Base-by-base conservation (phyloP, 371 early-diverging fungal genomes). In the Mortierella sp. region DNA sequence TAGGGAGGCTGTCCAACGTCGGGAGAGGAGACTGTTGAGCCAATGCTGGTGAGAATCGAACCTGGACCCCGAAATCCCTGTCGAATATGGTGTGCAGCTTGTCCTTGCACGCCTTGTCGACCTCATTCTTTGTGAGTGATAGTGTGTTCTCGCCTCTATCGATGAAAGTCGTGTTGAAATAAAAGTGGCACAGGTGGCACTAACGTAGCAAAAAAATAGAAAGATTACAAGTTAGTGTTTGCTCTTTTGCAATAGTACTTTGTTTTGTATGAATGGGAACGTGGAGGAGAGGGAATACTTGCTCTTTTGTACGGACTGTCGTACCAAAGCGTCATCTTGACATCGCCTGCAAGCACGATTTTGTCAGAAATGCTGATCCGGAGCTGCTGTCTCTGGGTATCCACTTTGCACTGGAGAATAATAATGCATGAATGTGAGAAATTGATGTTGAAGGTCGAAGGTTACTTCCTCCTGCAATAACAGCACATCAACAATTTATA, bases 111-210 rank as follows among this genome's bases (percentile, higher is more conserved):
- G 88, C 84, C 34, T 89, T 89, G 81, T 90, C 90, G 3, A 90
- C 65, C 48, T 90, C 90, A 26, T 42, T 48, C 68, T 90, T 90
- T 16, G 38, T 73, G n/a, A 90, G 28, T 7, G 58, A 42, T 31
- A 84, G 19, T 0, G 50, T 13, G 34, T 84, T 75, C 50, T 75
- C 72, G 3, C 65, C 45, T 16, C 77, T 72, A 26, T 77, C 78
- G 31, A 92, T 76, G 71, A 94, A 93, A 1, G 84, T 76, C 11
- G 93, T 84, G 65, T 94, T 92, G 57, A 94, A 77, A 90, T 90
- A 91, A 79, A 92, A 88, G 47, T 89, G 90, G 54, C 85, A 91
- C n/a, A 89, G 58, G 48, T 88, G 82, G 45, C 76, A 76, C 83
- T 88, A 73, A 68, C 70, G 72, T 34, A 16, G 50, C 34, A 10